Evolutionary conservation across 2,329 filamentous ascomycete species (phyloP).

Genomic region (Penicillium palitans): DNA sequence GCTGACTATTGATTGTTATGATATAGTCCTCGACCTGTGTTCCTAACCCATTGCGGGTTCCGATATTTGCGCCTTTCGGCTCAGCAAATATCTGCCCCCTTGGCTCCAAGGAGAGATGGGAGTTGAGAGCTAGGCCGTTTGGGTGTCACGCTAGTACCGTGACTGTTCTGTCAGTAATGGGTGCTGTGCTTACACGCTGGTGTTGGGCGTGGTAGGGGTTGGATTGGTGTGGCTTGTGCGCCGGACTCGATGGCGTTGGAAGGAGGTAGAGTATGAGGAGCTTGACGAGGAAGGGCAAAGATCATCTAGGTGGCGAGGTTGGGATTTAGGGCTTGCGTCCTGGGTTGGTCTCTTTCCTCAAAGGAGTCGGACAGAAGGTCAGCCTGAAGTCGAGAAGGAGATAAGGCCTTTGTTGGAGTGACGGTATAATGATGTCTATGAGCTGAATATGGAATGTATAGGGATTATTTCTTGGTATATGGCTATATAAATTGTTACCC

Average conservation of each 20-base stretch:
- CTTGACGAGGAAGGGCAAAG: neutral
- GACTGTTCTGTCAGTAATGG: constrained; percentile 39
- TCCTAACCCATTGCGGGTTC: constrained; percentile 37
- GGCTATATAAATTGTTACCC: neutral
- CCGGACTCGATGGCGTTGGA: constrained; percentile 13
- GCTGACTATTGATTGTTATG: neutral
- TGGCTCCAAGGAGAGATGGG: constrained; percentile 44
- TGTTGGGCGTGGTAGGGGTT: constrained; percentile 22
- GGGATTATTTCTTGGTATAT: neutral
- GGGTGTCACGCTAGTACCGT: constrained; percentile 45
- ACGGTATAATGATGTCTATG: neutral
- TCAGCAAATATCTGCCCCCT: constrained; percentile 42
- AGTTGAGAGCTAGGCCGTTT: constrained; percentile 41
- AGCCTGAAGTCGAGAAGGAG: constrained; percentile 19
- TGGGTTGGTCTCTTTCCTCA: neutral
- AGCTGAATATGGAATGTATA: neutral
- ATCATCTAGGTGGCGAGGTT: neutral
- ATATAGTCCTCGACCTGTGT: constrained; percentile 43
- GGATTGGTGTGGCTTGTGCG: constrained; percentile 20
- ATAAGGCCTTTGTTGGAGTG: constrained; percentile 29
- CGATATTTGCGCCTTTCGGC: constrained; percentile 41
- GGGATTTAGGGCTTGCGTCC: neutral
- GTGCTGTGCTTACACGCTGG: constrained; percentile 35
- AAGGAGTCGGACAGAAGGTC: neutral
- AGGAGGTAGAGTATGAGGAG: constrained; percentile 12